A percentile compares a stretch with the other conserved stretches of the same genome.
Conservation (phyloP, 1,284 basidiomycete species). For the Macrocystidia cucumis region DNA sequence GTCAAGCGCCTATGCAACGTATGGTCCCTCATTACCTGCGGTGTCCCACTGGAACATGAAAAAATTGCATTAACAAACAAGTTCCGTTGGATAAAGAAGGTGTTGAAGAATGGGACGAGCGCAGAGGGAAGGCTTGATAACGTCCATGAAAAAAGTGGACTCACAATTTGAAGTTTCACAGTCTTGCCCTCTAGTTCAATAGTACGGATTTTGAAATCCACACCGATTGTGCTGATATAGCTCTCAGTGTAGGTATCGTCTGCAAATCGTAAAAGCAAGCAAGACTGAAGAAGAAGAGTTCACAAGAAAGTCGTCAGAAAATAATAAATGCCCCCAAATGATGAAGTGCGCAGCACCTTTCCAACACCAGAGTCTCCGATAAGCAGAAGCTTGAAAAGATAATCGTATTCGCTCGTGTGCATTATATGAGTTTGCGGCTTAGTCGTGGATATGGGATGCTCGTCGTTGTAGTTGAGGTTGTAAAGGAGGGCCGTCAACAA, state of each 20-base stretch:
- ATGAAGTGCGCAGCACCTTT: constrained; percentile 49
- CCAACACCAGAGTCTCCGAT: constrained; percentile 96
- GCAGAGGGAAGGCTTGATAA: constrained; percentile 1
- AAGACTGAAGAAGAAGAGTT: constrained; percentile 60
- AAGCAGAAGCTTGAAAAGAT: constrained; percentile 94
- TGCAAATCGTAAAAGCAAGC: constrained; percentile 95
- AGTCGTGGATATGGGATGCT: background rate
- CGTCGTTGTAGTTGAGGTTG: background rate
- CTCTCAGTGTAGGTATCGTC: constrained; percentile 99
- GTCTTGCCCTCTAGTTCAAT: constrained; percentile 99
- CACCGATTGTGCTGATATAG: constrained; percentile 98
- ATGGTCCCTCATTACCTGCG: constrained; percentile 63
- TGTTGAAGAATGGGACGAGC: too few relatives aligned
- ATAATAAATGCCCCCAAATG: constrained; percentile 8
- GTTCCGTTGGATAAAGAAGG: too few relatives aligned
- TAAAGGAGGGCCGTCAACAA: constrained; percentile 1
- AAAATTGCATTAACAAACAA: too few relatives aligned
- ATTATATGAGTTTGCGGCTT: constrained; percentile 38
- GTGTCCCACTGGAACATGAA: constrained; percentile 79
- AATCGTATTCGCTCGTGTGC: constrained; percentile 94
- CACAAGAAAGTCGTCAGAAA: constrained; percentile 13
- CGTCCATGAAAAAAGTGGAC: constrained; percentile 26
- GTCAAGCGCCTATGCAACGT: constrained; percentile 4
- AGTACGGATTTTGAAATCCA: constrained; percentile 99
- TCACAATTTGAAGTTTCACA: constrained; percentile 97